Conservation (phyloP, 31 red algal genomes). For the Odonthalia washingtoniensis region DNA sequence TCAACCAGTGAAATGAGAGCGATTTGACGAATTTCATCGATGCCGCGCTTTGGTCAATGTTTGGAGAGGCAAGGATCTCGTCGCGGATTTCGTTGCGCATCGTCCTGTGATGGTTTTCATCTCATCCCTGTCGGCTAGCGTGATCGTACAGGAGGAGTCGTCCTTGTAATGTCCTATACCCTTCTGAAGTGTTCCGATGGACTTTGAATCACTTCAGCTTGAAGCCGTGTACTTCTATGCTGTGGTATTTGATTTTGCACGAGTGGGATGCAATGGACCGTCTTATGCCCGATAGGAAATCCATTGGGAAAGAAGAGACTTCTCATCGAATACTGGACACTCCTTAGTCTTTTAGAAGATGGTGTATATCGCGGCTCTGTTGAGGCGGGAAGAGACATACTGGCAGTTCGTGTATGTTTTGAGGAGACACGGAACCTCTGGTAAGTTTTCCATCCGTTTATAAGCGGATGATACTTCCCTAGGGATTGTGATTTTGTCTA, state of each 20-base stretch:
- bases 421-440: neutral
- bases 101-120: neutral
- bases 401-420: neutral
- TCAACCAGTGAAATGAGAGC: neutral
- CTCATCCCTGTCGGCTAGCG: neutral
- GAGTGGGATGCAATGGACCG: neutral
- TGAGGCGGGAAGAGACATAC: neutral
- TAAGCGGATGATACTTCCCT: neutral
- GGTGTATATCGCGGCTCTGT: neutral
- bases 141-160: neutral
- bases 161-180: neutral
- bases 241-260: neutral
- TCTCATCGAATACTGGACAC: neutral
- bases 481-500: neutral
- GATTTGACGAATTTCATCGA: neutral
- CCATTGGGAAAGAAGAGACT: neutral
- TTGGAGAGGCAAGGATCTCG: neutral
- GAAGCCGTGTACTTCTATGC: neutral
- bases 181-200: neutral
- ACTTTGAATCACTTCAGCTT: neutral
- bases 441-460: neutral
- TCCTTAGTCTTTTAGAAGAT: neutral
- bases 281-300: neutral
- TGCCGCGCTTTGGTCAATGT: neutral
- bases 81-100: slow-evolving; percentile 11